A percentile compares a stretch with the other conserved stretches of the same genome.
Conservation (phyloP, 2,329 filamentous ascomycete species). For the Cordyceps cateniannulata region DNA sequence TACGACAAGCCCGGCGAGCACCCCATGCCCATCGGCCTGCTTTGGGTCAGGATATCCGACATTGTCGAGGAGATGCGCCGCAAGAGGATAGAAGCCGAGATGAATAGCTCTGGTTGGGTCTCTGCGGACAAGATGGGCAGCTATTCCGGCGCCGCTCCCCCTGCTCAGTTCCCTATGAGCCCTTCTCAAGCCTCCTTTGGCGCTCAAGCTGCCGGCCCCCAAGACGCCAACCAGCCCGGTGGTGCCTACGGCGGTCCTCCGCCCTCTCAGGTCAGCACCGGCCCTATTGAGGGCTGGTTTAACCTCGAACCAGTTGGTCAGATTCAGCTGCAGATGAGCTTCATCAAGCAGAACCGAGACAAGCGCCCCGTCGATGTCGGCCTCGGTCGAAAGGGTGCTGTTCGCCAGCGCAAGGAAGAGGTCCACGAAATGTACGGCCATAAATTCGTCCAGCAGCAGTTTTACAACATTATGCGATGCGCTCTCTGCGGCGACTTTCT, state of each 20-base stretch:
- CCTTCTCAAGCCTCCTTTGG: conserved; percentile 38
- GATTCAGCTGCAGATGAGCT: conserved; percentile 86
- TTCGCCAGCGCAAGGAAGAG: conserved; percentile 96
- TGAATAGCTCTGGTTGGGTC: conserved; percentile 92
- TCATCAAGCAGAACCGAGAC: conserved; percentile 84
- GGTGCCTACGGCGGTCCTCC: conserved; percentile 30
- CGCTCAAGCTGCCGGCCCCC: conserved; percentile 23
- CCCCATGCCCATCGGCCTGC: conserved; percentile 84
- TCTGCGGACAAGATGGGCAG: conserved; percentile 91
- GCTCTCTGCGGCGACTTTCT: conserved; percentile 96
- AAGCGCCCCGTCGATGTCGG: conserved; percentile 79
- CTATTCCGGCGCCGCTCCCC: conserved; percentile 33
- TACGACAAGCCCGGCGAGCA: conserved; percentile 94
- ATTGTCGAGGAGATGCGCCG: conserved; percentile 96
- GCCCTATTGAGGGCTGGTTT: conserved; percentile 89
- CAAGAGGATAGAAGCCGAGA: conserved; percentile 94
- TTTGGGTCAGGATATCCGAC: conserved; percentile 95
- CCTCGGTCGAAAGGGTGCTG: conserved; percentile 88
- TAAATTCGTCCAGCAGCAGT: conserved; percentile 97
- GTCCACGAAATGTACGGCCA: conserved; percentile 98
- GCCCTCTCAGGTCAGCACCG: conserved; percentile 47
- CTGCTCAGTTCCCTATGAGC: conserved; percentile 54
- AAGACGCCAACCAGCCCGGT: conserved; percentile 17
- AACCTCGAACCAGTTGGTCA: conserved; percentile 90
- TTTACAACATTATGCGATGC: conserved; percentile 99